phyloP scores from a whole-genome alignment of 148 eudicot species.

The Gaultheria prostrata region DNA sequence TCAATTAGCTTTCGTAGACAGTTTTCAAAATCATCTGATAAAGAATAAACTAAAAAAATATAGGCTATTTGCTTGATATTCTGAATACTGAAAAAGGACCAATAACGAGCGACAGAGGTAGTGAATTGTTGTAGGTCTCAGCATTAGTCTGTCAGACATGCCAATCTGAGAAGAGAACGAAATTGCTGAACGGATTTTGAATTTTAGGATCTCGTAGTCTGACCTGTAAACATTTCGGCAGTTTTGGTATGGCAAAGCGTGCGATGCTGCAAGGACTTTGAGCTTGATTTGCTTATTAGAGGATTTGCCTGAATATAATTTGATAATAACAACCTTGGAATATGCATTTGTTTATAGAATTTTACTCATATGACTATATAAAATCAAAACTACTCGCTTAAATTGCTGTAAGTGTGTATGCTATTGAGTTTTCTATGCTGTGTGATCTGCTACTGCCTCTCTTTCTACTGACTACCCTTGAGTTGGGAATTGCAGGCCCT shows the following conservation, averaged over 20 bases:
- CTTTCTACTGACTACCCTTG: slow-evolving; percentile 8
- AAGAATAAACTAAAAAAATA: not conserved
- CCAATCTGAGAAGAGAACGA: not conserved
- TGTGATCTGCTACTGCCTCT: not conserved
- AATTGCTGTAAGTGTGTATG: not conserved
- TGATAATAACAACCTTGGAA: not conserved
- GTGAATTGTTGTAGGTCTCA: not conserved
- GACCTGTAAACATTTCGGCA: not conserved
- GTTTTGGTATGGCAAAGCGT: not conserved
- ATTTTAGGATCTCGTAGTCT: not conserved
- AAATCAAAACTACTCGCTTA: not conserved
- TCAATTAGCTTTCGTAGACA: not conserved
- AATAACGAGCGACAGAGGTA: not conserved
- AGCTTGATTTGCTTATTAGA: not conserved
- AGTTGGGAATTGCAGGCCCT: slow-evolving; percentile 53
- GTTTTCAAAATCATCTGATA: not conserved
- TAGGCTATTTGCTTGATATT: not conserved
- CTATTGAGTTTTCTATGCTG: not conserved
- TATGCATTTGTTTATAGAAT: not conserved
- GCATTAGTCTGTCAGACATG: not conserved
- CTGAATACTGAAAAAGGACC: not conserved
- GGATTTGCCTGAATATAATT: not conserved
- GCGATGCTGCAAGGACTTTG: not conserved
- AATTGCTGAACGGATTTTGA: not conserved
- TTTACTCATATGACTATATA: not conserved